Conservation (phyloP, 306 rosid species). For the Potentilla sterilis region DNA sequence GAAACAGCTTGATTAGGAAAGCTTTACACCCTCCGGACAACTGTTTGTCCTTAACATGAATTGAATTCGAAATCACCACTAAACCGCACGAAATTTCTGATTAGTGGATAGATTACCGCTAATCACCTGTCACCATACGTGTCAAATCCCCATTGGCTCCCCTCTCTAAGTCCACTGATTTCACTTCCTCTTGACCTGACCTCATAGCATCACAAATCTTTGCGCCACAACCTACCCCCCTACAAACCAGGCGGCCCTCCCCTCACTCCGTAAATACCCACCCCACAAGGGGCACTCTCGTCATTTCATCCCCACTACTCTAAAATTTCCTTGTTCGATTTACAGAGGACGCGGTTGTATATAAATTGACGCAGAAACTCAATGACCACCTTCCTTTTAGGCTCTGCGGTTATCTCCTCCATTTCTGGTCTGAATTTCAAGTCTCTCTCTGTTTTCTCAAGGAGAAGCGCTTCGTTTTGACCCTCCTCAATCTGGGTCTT, state of each 20-base stretch:
- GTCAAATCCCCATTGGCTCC: background rate
- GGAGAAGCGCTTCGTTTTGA: background rate
- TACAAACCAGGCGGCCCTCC: background rate
- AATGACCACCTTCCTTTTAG: slow-evolving; percentile 6
- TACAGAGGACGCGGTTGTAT: background rate
- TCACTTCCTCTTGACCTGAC: background rate
- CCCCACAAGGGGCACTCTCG: background rate
- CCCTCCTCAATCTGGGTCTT: slow-evolving; percentile 1
- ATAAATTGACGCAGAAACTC: background rate
- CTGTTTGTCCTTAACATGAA: too few relatives aligned
- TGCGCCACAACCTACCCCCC: slow-evolving; percentile 6
- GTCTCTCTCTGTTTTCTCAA: background rate
- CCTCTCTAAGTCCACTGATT: background rate
- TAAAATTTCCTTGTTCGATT: background rate
- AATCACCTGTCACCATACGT: background rate
- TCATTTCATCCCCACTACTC: background rate
- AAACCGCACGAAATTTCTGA: too few relatives aligned
- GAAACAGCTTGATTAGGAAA: too few relatives aligned
- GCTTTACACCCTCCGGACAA: too few relatives aligned
- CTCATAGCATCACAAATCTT: background rate
- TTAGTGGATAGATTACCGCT: too few relatives aligned
- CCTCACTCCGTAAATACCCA: too few relatives aligned
- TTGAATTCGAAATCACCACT: too few relatives aligned
- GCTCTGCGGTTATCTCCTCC: background rate
- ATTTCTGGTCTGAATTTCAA: slow-evolving; percentile 3